phyloP scores from a whole-genome alignment of 1,284 basidiomycete species.

The Rhodotorula sp. region DNA sequence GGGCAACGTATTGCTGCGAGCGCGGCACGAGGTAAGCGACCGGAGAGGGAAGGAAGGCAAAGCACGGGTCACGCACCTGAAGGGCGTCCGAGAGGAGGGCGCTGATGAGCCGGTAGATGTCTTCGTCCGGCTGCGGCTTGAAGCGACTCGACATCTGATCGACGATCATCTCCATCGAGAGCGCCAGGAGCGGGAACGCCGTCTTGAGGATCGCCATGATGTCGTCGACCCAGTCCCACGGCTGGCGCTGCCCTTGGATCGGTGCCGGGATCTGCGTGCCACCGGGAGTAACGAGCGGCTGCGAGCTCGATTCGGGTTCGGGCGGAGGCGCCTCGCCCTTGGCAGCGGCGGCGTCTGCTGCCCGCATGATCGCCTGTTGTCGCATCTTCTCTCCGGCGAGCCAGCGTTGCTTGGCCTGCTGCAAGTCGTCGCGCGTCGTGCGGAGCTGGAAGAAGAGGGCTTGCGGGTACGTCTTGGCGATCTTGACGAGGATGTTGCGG shows the following conservation, averaged over 20 bases:
- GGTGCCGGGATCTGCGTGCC: constrained; percentile 23
- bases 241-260: constrained; percentile 45
- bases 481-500: constrained; percentile 79
- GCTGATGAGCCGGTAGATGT: constrained; percentile 87
- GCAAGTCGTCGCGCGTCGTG: constrained; percentile 86
- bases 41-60: not conserved
- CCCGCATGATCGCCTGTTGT: constrained; percentile 38
- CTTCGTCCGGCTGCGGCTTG: constrained; percentile 89
- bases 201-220: constrained; percentile 94
- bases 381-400: constrained; percentile 16
- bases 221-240: constrained; percentile 92
- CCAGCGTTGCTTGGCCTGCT: constrained; percentile 51
- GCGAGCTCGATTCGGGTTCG: constrained; percentile 38
- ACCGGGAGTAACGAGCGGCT: constrained; percentile 18
- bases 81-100: constrained; percentile 70
- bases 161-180: constrained; percentile 96
- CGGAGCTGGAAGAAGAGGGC: constrained; percentile 94
- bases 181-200: constrained; percentile 88
- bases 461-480: constrained; percentile 91
- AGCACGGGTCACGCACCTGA: constrained; percentile 44
- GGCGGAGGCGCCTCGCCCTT: constrained; percentile 54
- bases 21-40: constrained; percentile 1
- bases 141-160: constrained; percentile 92
- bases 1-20: constrained; percentile 66
- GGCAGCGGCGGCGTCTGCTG: constrained; percentile 54